Base-by-base conservation (phyloP, 2,329 filamentous ascomycete species). In the Penicillium nordicum region DNA sequence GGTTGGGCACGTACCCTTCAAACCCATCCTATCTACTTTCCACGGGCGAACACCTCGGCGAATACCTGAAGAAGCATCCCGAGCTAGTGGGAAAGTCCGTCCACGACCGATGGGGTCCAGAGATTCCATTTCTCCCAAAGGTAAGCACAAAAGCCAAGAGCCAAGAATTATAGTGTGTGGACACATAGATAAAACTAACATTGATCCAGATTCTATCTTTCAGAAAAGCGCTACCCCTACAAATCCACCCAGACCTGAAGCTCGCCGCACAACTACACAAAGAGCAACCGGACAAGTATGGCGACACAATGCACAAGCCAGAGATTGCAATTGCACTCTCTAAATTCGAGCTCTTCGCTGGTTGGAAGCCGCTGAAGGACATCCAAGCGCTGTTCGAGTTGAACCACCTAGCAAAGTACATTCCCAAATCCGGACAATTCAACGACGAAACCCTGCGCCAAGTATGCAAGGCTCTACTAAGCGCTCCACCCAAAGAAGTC, bases 1-100 rank as follows among this genome's bases (percentile, higher is more conserved):
- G 88, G 88, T 88, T 91, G 78, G 88, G 87, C 4, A 90, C 88
- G 43, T 90, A 92, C 67, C 87, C 88, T 0, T 84, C 84, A 38
- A 82, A 87, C 27, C 88, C 88, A 0, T 88, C 86, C 1, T 83
- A 84, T 52, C 77, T 88, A 1, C 74, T 88, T 16, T 76, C 78
- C 23, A 87, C 83, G 0, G 85, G 84, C 29, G 82, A 90, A 68
- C 76, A 82, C 29, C 80, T 92, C 1, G 81, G 84, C 59, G 81
- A 88, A 23, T 81, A 88, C 16, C 74, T 92, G 32, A 80, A 88
- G 60, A 78, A 89, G 67, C 79, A 85, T 36, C 79, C 86, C 21
- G 76, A 82, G 56, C 78, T 90, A 0, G 78, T 92, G 1, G 88
- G 89, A 3, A 79, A 84, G 56, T 78, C 79, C 2, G 82, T 86